These are phyloP conservation scores for Mycena vitilis DNA, from an alignment of 768 basidiomycete genomes.

Conservation along the genomic window DNA sequence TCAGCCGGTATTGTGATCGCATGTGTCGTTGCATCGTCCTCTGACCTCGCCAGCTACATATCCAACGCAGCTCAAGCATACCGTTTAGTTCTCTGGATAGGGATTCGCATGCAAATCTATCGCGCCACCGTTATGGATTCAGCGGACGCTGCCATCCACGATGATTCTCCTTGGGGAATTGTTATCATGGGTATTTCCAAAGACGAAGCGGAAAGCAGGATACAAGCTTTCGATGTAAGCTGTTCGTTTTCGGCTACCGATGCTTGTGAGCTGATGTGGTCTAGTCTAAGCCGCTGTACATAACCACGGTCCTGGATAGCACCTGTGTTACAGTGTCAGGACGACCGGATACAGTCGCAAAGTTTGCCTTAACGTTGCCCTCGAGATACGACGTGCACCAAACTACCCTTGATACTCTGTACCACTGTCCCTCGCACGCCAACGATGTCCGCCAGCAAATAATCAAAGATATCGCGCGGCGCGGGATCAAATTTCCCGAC, in stretches of 20 bases:
- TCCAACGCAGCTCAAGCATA: slow-evolving; percentile 50
- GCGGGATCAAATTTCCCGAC: slow-evolving; percentile 63
- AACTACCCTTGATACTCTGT: slow-evolving; percentile 62
- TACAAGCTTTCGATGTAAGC: slow-evolving; percentile 15
- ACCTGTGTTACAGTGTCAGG: slow-evolving; percentile 68
- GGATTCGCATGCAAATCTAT: slow-evolving; percentile 52
- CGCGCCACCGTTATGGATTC: slow-evolving; percentile 31
- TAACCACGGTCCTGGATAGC: slow-evolving; percentile 64
- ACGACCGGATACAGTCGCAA: slow-evolving; percentile 59
- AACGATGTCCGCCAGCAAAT: slow-evolving; percentile 52
- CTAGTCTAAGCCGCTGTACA: slow-evolving; percentile 44
- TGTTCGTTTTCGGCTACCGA: neutral
- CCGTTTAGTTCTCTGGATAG: slow-evolving; percentile 57
- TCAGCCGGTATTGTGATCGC: slow-evolving; percentile 60
- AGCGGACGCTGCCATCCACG: slow-evolving; percentile 17
- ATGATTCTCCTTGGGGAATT: slow-evolving; percentile 58
- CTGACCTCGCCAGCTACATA: slow-evolving; percentile 47
- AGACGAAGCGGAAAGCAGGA: slow-evolving; percentile 37
- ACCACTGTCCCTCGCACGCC: slow-evolving; percentile 57
- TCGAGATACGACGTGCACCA: slow-evolving; percentile 54
- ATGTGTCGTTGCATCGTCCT: slow-evolving; percentile 54
- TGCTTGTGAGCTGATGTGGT: too few species aligned
- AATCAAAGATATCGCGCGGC: slow-evolving; percentile 54
- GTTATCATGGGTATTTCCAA: slow-evolving; percentile 49
- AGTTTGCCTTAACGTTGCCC: slow-evolving; percentile 49